These are phyloP conservation scores for Clausena lansium DNA, from an alignment of 345 rosid species.

Conservation along the genomic window DNA sequence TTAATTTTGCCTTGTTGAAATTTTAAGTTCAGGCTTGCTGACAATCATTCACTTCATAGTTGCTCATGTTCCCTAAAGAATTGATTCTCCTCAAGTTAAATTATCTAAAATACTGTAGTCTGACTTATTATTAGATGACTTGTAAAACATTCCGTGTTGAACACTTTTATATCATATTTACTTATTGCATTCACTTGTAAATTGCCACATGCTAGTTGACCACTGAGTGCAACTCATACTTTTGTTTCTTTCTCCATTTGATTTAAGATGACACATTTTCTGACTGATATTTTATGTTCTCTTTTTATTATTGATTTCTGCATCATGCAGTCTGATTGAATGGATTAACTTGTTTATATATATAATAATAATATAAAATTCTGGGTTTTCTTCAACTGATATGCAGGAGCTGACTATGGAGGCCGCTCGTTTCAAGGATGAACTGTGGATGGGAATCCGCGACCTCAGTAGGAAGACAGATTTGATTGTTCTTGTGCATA, in stretches of 20 bases:
- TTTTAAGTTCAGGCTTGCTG: neutral
- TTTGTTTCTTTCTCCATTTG: neutral
- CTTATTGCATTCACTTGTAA: neutral
- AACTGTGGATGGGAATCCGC: conserved; percentile 84
- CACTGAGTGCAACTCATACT: neutral
- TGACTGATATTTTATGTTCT: neutral
- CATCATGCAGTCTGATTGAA: neutral
- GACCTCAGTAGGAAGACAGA: conserved; percentile 76
- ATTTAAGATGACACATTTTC: neutral
- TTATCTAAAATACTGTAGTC: neutral
- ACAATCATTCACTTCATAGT: neutral
- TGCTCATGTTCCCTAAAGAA: neutral
- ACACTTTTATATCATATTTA: neutral
- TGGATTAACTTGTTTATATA: neutral
- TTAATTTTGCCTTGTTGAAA: neutral
- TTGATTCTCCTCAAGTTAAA: neutral
- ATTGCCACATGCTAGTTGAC: neutral
- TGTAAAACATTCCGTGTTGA: neutral
- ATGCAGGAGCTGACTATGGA: conserved; percentile 70
- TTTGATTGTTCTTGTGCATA: conserved; percentile 87
- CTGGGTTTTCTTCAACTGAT: neutral
- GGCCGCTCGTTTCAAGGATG: conserved; percentile 78
- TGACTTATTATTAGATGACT: neutral
- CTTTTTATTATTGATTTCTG: neutral
- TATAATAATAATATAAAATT: neutral